phyloP scores from a whole-genome alignment of 306 rosid genomes.

The Cicer bijugum region DNA sequence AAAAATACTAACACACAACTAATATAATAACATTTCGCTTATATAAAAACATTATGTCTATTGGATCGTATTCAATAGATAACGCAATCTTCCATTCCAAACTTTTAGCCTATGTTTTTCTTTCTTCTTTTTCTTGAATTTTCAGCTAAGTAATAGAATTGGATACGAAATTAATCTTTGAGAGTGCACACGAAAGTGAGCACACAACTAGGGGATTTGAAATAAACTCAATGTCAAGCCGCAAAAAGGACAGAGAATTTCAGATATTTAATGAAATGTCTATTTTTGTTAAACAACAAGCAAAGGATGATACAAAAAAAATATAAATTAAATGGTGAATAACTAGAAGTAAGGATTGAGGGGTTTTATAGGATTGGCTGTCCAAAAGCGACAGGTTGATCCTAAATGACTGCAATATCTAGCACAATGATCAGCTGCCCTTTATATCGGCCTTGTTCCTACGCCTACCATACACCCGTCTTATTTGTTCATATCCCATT shows the following conservation, averaged over 20 bases:
- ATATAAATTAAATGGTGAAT: background rate
- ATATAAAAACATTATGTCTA: too few relatives aligned
- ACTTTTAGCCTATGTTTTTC: background rate
- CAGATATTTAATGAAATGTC: background rate
- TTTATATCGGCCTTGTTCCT: too few relatives aligned
- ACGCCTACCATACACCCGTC: background rate
- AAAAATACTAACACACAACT: too few relatives aligned
- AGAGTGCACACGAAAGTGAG: background rate
- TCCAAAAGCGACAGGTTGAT: slow-evolving; percentile 3
- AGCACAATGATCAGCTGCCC: too few relatives aligned
- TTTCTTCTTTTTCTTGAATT: slow-evolving; percentile 8
- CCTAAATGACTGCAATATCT: background rate
- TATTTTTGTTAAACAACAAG: background rate
- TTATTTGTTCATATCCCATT: background rate
- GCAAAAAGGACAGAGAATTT: background rate
- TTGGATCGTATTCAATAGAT: background rate
- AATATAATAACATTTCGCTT: too few relatives aligned
- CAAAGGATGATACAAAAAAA: slow-evolving; percentile 2
- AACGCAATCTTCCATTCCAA: slow-evolving; percentile 7
- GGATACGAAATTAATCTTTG: slow-evolving; percentile 3
- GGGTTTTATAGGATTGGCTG: background rate
- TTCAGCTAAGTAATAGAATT: background rate
- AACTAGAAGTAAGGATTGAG: slow-evolving; percentile 12
- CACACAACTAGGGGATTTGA: too few relatives aligned
- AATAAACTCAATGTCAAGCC: too few relatives aligned